Base-by-base conservation (phyloP, 306 rosid genomes). In the Prunus dulcis region DNA sequence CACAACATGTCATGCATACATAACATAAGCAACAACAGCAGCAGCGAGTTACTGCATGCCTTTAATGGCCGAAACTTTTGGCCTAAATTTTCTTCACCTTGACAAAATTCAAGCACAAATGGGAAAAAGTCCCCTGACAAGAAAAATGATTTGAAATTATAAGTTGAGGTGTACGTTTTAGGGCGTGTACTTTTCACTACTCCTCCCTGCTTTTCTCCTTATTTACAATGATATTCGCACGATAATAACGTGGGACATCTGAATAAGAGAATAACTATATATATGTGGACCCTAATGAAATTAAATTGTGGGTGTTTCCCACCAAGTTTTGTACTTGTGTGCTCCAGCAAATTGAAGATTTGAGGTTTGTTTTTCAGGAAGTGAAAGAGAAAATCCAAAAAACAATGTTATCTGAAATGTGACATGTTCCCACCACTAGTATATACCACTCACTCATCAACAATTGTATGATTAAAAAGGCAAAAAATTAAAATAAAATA, bases 171-270 rank as follows among this genome's bases (percentile, higher is more conserved):
- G 20, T 41, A 30, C 8, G 14, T 63, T 63, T 30, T 63, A 30
- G 43, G 45, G 13, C 5, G 15, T 15, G 64, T 60, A 0, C 6
- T 25, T 34, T 34, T 0, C 1, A 34, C 8, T 34, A 34, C 38
- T 1, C 8, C 8, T 34, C 8, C 1, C 0, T 5, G 0, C 2
- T 34, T 34, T 34, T 0, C 2, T 34, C 0, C 6, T 34, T 34
- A 34, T 34, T 34, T 34, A 34, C 8, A 34, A 34, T 34, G 41
- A 0, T 0, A 34, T 34, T 0, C 8, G 2, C 0, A 34, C 2
- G 1, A 34, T 34, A 34, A 34, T 6, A 34, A 34, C 0, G 8
- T 34, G 8, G 0, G 0, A 34, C 6, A 32, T 34, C 0, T 1
- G 2, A 0, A 34, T 34, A 34, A 34, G 8, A 34, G 2, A 34